These are phyloP conservation scores for Saccharum hybrid DNA, from an alignment of 202 grass and related monocot genomes.

Conservation along the genomic window DNA sequence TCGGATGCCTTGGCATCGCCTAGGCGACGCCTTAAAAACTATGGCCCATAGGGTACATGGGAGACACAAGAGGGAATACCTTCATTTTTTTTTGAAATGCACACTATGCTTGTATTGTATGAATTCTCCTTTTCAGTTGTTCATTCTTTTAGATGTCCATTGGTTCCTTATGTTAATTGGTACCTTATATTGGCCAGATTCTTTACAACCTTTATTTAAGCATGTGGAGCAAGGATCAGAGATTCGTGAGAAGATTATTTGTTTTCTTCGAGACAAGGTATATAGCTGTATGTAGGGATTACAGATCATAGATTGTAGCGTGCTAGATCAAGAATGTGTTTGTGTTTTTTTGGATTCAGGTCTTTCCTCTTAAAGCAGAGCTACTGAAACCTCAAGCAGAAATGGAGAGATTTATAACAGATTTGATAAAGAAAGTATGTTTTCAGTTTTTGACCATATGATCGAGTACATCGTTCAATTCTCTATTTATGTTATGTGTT, in stretches of 20 bases:
- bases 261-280: constrained; percentile 98
- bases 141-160: constrained; percentile 7
- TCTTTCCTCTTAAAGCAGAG: constrained; percentile 94
- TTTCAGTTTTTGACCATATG: constrained; percentile 14
- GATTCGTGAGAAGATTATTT: constrained; percentile 96
- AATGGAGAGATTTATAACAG: constrained; percentile 98
- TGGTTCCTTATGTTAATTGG: constrained; percentile 29
- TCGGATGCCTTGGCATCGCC: no score
- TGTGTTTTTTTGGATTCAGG: constrained; percentile 48
- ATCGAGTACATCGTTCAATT: background rate
- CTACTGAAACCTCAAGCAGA: constrained; percentile 86
- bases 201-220: constrained; percentile 94
- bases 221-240: constrained; percentile 89
- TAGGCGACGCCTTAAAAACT: no score
- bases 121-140: background rate
- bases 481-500: constrained; percentile 34
- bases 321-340: background rate
- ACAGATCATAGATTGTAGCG: constrained; percentile 16
- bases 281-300: constrained; percentile 25
- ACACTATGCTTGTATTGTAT: background rate
- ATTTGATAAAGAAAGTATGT: constrained; percentile 96
- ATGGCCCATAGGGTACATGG: background rate
- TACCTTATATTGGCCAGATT: constrained; percentile 63
- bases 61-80: constrained; percentile 4
- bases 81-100: constrained; percentile 23